phyloP scores from a whole-genome alignment of 176 grass and related monocot species.

The Oryza longistaminata region DNA sequence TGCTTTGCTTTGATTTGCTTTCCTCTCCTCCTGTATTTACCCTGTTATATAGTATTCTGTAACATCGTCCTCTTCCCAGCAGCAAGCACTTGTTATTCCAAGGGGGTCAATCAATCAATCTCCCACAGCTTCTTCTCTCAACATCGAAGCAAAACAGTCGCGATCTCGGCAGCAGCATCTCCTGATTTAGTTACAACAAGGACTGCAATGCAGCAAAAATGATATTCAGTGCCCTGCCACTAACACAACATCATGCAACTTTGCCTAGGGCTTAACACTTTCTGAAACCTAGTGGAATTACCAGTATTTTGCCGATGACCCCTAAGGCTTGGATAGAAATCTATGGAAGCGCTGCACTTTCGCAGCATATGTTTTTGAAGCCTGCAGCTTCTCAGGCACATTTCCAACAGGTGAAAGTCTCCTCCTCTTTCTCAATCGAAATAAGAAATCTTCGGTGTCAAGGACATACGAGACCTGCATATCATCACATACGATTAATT shows the following conservation, averaged over 20 bases:
- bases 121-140: constrained; percentile 12
- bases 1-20: constrained; percentile 12
- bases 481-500: neutral
- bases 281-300: constrained; percentile 39
- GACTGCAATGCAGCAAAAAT: constrained; percentile 26
- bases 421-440: constrained; percentile 57
- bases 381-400: constrained; percentile 26
- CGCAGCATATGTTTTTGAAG: constrained; percentile 37
- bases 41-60: constrained; percentile 1
- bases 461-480: constrained; percentile 85
- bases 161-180: constrained; percentile 30
- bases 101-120: neutral
- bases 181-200: constrained; percentile 30
- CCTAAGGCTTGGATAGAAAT: constrained; percentile 66
- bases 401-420: constrained; percentile 26
- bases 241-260: neutral
- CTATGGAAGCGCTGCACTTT: constrained; percentile 76
- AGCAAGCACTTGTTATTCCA: constrained; percentile 36
- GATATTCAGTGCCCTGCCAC: neutral
- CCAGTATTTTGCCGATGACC: constrained; percentile 44
- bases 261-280: neutral
- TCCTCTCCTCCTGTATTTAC: constrained; percentile 33
- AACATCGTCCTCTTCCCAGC: constrained; percentile 10
- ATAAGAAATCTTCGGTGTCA: constrained; percentile 94
- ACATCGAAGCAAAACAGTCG: constrained; percentile 21